Evolutionary conservation across 2,329 filamentous ascomycete genomes (phyloP), one percentile per base, ranked within the genome.

Genomic region (Podosphaera aphanis): DNA sequence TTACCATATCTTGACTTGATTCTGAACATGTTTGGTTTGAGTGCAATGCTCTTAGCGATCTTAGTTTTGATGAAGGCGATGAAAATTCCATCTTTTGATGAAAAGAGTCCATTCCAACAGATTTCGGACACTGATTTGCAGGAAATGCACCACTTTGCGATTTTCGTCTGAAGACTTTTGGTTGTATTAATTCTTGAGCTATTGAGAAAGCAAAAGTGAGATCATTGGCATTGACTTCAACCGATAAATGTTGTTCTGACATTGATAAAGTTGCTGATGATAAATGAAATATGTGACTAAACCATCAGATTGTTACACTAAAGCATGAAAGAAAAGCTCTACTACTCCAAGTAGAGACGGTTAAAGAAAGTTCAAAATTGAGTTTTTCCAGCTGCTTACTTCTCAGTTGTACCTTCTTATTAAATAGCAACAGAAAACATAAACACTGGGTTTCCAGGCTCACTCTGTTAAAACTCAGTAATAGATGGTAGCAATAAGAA

Each of bases 1-100:
- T 44, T 15, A 66, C 54, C 15, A 65, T 55, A 2, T 63, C 67
- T 27, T 70, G 70, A 35, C 66, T 68, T 47, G 67, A 72, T 37
- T 68, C 70, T 16, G 70, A 69, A 73, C 73, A 77, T 2, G 70
- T 74, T 37, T 64, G 67, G 54, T 68, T 74, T 50, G 49, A 54
- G 13, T 44, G 48, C 20, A 49, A 38, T 11, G 37, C 46, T 37
- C 53, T 47, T 15, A 51, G 49, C 20, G 16, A 39, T 19, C 8
- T 18, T 33, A 19, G 10, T 15, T 43, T 8, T 13, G n/a, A 4
- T 23, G 40, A 29, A 13, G 5, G 21, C 20, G n/a, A 20, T 5
- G 25, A 33, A 31, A 25, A 33, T 7, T 13, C 29, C n/a, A 18
- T 3, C 6, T 8, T 43, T 8, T 25, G 15, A 18, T 16, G 6